Percentiles rank a stretch among this genome's conserved stretches.
Evolutionary conservation across 805 yeast species (phyloP).

Genomic region (Peterozyma xylosa): DNA sequence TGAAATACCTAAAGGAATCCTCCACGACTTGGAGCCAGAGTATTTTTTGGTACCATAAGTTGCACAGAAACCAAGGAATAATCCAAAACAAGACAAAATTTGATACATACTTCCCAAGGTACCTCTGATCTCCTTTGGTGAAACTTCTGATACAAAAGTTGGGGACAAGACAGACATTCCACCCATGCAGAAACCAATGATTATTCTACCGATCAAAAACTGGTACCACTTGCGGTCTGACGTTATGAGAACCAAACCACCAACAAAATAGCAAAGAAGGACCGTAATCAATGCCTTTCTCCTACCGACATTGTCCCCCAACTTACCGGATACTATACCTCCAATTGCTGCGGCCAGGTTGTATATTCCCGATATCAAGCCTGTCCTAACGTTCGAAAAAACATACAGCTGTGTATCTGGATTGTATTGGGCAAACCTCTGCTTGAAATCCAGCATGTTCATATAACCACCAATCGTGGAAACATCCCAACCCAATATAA

Average conservation of each 20-base stretch:
- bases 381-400: conserved; percentile 8
- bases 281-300: conserved; percentile 10
- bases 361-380: conserved; percentile 18
- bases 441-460: conserved; percentile 10
- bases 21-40: conserved; percentile 28
- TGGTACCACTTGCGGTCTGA: conserved; percentile 8
- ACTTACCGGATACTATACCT: conserved; percentile 11
- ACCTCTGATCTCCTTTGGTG: conserved; percentile 33
- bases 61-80: conserved; percentile 16
- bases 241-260: conserved; percentile 9
- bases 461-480: conserved; percentile 16
- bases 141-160: conserved; percentile 26
- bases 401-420: background rate
- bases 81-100: conserved; percentile 27
- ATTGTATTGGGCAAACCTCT: conserved; percentile 7
- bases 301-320: conserved; percentile 9
- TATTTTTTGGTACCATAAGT: conserved; percentile 28
- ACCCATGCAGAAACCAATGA: conserved; percentile 21
- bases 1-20: conserved; percentile 17
- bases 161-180: conserved; percentile 18
- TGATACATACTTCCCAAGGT: conserved; percentile 30
- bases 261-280: conserved; percentile 14
- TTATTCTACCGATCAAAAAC: conserved; percentile 14
- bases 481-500: conserved; percentile 22
- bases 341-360: conserved; percentile 20